Conservation (phyloP, 2,329 filamentous ascomycete genomes). For the Sclerotinia nivalis region DNA sequence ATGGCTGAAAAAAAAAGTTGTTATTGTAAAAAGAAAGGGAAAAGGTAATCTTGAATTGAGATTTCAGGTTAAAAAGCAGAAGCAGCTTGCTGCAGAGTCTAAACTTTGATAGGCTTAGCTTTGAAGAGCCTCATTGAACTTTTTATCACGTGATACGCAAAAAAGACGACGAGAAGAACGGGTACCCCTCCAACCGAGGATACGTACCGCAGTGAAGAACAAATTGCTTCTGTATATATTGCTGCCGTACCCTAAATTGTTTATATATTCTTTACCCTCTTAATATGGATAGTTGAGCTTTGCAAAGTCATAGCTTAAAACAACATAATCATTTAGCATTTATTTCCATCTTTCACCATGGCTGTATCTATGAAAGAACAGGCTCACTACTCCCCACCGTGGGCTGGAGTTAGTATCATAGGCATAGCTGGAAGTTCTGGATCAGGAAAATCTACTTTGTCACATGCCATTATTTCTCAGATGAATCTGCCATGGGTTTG, state of each 20-base stretch:
- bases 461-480: slow-evolving; percentile 84
- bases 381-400: slow-evolving; percentile 87
- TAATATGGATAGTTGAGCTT: neutral
- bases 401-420: slow-evolving; percentile 95
- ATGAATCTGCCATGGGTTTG: slow-evolving; percentile 97
- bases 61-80: slow-evolving; percentile 5
- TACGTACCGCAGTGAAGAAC: neutral
- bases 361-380: slow-evolving; percentile 37
- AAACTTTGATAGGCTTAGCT: slow-evolving; percentile 3
- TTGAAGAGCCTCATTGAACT: neutral
- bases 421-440: slow-evolving; percentile 94
- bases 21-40: neutral
- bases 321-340: neutral
- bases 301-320: neutral
- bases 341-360: slow-evolving; percentile 24
- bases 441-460: slow-evolving; percentile 90
- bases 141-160: neutral
- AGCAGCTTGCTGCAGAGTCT: slow-evolving; percentile 4
- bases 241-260: neutral
- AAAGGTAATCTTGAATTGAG: slow-evolving; percentile 13
- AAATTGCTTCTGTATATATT: slow-evolving; percentile 11
- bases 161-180: neutral
- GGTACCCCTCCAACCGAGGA: neutral
- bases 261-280: neutral
- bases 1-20: slow-evolving; percentile 18